Base-by-base conservation (phyloP, 2,329 filamentous ascomycete genomes). In the Beauveria rudraprayagi region DNA sequence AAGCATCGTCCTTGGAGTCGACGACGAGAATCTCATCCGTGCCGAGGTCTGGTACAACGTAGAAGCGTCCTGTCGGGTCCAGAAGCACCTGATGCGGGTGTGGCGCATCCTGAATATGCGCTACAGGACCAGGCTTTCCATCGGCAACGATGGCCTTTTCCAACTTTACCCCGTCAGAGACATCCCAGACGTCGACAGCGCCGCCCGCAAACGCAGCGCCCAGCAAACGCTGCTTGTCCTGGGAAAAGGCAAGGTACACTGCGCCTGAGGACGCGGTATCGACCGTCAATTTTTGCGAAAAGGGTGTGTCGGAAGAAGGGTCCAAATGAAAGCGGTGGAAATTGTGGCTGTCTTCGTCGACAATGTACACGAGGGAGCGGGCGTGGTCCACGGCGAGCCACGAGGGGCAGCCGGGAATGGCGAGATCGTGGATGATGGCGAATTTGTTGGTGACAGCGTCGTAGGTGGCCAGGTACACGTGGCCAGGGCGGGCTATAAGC, bases 61-160 rank as follows among this genome's bases (percentile, higher is more conserved):
- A 80, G 71, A 72, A 83, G 53, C 75, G 75, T 30, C 80, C 80
- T 3, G 75, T 75, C 8, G 78, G 78, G 63, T 83, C 79, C 10
- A 78, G 71, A 26, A 79, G 68, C 11, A 75, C 71, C 70, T 82
- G 77, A 67, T 83, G 80, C 28, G 80, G 77, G 59, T 77, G 73
- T 44, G 75, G 62, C 16, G 65, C 63, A 10, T 65, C 66, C 66
- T 77, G 75, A 40, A 71, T 69, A n/a, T 65, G 67, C 57, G 66
- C 62, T 55, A 70, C 66, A 28, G 73, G 72, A 5, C 75, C 74
- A 7, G 70, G 68, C 9, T 70, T 60, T 28, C 71, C 73, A 11
- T 66, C 66, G 3, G 77, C 70, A 3, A 65, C 65, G 63, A 79
- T 66, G 19, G 70, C 70, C 69, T 76, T 78, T 47, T 46, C n/a